A percentile compares a stretch with the other conserved stretches of the same genome.
These are phyloP conservation scores for Citrus unshiu DNA, from an alignment of 345 rosid species.

Conservation along the genomic window DNA sequence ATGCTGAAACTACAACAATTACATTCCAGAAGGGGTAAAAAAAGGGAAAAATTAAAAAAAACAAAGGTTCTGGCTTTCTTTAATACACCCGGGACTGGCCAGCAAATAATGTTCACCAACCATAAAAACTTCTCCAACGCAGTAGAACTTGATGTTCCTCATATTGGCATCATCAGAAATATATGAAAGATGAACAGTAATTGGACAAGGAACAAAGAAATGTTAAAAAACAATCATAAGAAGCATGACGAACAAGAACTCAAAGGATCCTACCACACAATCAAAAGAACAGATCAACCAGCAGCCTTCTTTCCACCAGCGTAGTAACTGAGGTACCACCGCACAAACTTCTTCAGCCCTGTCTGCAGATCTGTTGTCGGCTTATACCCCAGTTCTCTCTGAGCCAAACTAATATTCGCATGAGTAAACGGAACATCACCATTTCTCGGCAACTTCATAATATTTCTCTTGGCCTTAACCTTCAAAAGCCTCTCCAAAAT, in stretches of 20 bases:
- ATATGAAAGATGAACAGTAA: conserved; percentile 25
- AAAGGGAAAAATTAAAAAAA: background rate
- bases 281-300: conserved; percentile 33
- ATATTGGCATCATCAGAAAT: conserved; percentile 30
- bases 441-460: conserved; percentile 81
- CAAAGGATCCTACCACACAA: conserved; percentile 30
- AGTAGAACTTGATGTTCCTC: conserved; percentile 23
- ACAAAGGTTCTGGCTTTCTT: conserved; percentile 22
- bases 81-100: conserved; percentile 24
- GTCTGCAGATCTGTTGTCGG: conserved; percentile 85
- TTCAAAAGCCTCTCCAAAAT: conserved; percentile 84
- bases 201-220: conserved; percentile 31
- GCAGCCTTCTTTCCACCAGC: conserved; percentile 53
- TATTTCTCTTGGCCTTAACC: conserved; percentile 75
- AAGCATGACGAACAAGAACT: conserved; percentile 42
- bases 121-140: conserved; percentile 31
- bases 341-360: conserved; percentile 85
- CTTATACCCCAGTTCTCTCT: conserved; percentile 74
- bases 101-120: conserved; percentile 33
- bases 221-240: conserved; percentile 43
- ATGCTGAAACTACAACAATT: conserved; percentile 44
- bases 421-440: conserved; percentile 94
- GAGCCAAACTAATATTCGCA: conserved; percentile 85
- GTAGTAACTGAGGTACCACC: conserved; percentile 83
- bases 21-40: conserved; percentile 25